phyloP scores from a whole-genome alignment of 148 eudicot species.

The Polygonum aviculare region DNA sequence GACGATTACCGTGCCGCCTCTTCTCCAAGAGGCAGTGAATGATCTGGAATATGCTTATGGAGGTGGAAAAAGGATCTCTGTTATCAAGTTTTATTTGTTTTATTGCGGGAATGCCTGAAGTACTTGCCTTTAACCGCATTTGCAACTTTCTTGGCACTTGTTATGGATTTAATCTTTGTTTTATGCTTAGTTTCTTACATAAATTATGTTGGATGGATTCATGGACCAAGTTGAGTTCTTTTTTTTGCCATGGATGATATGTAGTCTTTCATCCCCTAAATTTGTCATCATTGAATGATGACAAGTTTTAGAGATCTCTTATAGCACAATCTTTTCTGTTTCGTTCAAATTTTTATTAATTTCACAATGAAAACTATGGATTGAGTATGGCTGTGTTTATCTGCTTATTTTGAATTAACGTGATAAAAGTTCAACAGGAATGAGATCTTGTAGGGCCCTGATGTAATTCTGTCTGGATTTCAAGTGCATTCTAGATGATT shows the following conservation, averaged over 20 bases:
- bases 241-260: not conserved
- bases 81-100: not conserved
- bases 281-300: no score
- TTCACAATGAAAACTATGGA: no score
- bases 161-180: not conserved
- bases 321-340: no score
- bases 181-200: not conserved
- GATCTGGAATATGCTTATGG: not conserved
- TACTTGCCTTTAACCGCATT: not conserved
- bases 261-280: not conserved
- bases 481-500: no score
- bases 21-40: constrained; percentile 46
- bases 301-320: no score
- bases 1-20: constrained; percentile 24
- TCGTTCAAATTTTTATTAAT: no score
- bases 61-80: not conserved
- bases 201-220: not conserved
- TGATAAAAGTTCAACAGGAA: no score
- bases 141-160: not conserved
- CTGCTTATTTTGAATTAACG: no score
- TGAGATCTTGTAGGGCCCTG: no score
- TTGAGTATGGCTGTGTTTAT: no score
- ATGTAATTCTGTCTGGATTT: no score
- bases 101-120: not conserved
- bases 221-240: not conserved